Evolutionary conservation across 2,329 filamentous ascomycete species (phyloP).

Genomic region (Fonsecaea pedrosoi): DNA sequence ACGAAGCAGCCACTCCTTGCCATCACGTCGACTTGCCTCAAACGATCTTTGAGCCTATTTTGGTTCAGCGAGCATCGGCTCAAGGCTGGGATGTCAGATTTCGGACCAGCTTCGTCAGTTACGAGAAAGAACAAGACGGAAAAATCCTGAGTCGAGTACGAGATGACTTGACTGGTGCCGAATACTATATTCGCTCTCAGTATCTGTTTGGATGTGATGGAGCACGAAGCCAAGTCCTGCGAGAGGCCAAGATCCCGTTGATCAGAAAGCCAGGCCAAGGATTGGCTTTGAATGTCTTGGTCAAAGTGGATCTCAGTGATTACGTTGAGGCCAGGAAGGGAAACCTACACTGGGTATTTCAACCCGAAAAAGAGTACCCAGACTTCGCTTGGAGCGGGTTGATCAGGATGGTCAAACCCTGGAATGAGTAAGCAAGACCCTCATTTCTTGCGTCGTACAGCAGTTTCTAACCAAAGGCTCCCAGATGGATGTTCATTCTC

Average conservation of each 20-base stretch:
- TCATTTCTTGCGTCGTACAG: neutral
- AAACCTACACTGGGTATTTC: constrained; percentile 67
- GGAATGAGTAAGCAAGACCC: constrained; percentile 55
- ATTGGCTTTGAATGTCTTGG: constrained; percentile 58
- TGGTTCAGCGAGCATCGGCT: constrained; percentile 48
- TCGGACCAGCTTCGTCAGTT: constrained; percentile 47
- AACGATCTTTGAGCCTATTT: constrained; percentile 53
- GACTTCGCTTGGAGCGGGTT: constrained; percentile 59
- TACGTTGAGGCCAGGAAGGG: constrained; percentile 59
- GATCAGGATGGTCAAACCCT: constrained; percentile 68
- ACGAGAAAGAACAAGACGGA: constrained; percentile 42
- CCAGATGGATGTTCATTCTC: constrained; percentile 63
- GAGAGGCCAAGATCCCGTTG: constrained; percentile 57
- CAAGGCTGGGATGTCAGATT: constrained; percentile 52
- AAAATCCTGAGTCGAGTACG: constrained; percentile 47
- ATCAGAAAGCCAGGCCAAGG: constrained; percentile 55
- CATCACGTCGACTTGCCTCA: constrained; percentile 53
- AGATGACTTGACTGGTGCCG: constrained; percentile 46
- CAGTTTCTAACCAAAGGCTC: constrained; percentile 9
- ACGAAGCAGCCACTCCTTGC: constrained; percentile 52
- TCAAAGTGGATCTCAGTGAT: constrained; percentile 59
- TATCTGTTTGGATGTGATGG: constrained; percentile 68
- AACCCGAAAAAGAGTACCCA: constrained; percentile 60
- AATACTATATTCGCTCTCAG: constrained; percentile 48
- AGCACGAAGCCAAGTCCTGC: constrained; percentile 54